Conservation (phyloP, 768 basidiomycete species). For the Rubroboletus pulcherrimus region DNA sequence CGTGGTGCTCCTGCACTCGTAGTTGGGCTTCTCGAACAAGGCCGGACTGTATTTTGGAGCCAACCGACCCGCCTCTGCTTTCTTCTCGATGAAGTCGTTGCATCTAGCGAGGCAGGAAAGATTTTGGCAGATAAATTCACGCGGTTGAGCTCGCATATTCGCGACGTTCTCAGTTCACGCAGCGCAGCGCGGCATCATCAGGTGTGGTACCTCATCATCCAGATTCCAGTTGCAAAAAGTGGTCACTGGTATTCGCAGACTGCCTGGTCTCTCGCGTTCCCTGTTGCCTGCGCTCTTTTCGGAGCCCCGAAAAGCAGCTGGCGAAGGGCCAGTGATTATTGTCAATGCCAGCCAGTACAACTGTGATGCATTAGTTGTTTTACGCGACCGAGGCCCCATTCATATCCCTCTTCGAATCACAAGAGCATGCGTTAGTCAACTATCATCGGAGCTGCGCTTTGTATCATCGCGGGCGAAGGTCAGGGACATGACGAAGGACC, state of each 20-base stretch:
- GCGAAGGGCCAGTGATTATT: neutral
- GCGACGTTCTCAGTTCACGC: neutral
- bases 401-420: neutral
- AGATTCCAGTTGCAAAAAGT: neutral
- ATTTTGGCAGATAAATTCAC: neutral
- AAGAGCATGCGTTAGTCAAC: neutral
- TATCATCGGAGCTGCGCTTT: neutral
- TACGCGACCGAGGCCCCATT: neutral
- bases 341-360: neutral
- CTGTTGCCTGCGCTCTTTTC: neutral
- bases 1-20: conserved; percentile 6
- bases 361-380: neutral
- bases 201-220: neutral
- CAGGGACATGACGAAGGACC: neutral
- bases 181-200: neutral
- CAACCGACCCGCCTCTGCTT: neutral
- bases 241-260: neutral
- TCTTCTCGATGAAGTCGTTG: neutral
- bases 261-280: neutral
- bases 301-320: neutral
- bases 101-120: neutral
- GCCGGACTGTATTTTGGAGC: neutral
- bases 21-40: conserved; percentile 26
- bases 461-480: neutral
- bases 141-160: neutral